Evolutionary conservation across 305 asterid genomes (phyloP).

Genomic region (Petunia hybrid): DNA sequence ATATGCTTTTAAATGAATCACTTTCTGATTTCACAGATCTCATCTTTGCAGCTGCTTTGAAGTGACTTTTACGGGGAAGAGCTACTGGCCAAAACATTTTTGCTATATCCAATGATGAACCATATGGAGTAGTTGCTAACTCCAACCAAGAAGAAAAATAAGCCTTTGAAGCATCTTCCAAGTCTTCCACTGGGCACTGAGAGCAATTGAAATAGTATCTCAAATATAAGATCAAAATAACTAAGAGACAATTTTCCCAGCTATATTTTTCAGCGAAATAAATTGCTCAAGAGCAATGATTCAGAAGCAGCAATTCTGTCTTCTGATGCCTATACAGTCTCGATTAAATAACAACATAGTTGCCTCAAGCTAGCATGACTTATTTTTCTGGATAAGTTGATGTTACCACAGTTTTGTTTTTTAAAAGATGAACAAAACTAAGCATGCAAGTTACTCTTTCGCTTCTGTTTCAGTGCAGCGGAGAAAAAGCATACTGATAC

Average conservation of each 20-base stretch:
- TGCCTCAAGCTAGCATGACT: background rate
- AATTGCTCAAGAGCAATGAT: background rate
- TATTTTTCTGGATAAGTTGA: background rate
- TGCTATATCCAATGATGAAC: slow-evolving; percentile 77
- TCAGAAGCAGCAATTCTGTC: slow-evolving; percentile 19
- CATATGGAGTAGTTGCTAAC: slow-evolving; percentile 93
- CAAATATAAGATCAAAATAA: slow-evolving; percentile 20
- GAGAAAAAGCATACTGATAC: background rate
- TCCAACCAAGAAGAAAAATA: slow-evolving; percentile 93
- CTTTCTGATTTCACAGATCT: slow-evolving; percentile 76
- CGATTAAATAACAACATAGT: background rate
- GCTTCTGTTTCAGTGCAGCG: slow-evolving; percentile 1
- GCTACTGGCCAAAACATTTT: slow-evolving; percentile 99
- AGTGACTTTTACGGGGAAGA: slow-evolving; percentile 95
- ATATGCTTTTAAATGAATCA: slow-evolving; percentile 55
- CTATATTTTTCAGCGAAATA: background rate
- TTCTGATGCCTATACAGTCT: background rate
- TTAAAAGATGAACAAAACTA: slow-evolving; percentile 11
- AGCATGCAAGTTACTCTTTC: background rate
- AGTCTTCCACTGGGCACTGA: slow-evolving; percentile 86
- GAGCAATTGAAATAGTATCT: slow-evolving; percentile 39
- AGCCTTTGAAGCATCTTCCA: slow-evolving; percentile 74
- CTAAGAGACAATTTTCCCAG: slow-evolving; percentile 6
- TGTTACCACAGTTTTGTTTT: background rate
- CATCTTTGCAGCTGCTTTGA: slow-evolving; percentile 98